Evolutionary conservation across 225 moss, liverwort and hornwort genomes (phyloP), one percentile per base, ranked within the genome.

Genomic region (Anthoceros angustus): DNA sequence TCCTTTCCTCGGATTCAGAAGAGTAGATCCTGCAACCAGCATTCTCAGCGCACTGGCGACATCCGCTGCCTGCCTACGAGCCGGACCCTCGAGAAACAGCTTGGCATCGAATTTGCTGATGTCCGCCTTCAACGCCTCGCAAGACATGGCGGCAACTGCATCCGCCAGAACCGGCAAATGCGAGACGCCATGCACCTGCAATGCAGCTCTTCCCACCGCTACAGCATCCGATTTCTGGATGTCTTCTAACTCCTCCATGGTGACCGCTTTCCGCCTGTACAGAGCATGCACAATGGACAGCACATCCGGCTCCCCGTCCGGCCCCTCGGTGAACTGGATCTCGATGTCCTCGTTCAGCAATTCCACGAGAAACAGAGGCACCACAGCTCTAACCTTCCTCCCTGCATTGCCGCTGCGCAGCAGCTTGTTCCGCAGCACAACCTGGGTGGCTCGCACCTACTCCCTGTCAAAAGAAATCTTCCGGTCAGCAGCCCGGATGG

Each of bases 81-180:
- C 79, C 16, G 61, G 76, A n/a, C 38, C 41, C 12, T 71, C 69
- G 25, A n/a, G n/a, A n/a, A n/a, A n/a, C n/a, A n/a, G n/a, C n/a
- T 71, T n/a, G n/a, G n/a, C 63, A 24, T 78, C 79, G 61, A 79
- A 79, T 23, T 66, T 21, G 18, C 64, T 69, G 9, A 72, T 77
- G 38, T 74, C 76, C 18, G 79, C 82, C 10, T 64, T 64, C 32
- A 82, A 74, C 25, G 76, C 82, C 69, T 82, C 82, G 42, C 74
- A 82, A 16, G 82, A 82, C 38, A 77, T 64, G 8, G 66, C 79
- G 24, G 70, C 70, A 25, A 77, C 63, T 20, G 76, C 73, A 48
- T 77, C 76, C 10, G 82, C 76, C 8, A 79, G 10, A 0, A 55
- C 45, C 1, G 68, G 60, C 39, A 82, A 62, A 5, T 69, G 25